These are phyloP conservation scores for Torulaspora globosa DNA, from an alignment of 1,139 yeast species.

Conservation along the genomic window DNA sequence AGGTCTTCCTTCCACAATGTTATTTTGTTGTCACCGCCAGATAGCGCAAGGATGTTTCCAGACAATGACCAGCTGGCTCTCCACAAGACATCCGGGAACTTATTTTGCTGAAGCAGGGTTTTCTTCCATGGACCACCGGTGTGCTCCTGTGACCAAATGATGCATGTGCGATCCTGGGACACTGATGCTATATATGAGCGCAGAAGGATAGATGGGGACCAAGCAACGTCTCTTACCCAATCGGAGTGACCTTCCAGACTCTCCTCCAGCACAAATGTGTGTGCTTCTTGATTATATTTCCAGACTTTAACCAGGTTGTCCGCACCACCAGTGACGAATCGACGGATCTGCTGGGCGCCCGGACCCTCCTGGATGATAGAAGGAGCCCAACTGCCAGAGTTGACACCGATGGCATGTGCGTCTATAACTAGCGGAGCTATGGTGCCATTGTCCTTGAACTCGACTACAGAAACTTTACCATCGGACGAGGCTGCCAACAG, in stretches of 20 bases:
- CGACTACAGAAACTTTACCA: slow-evolving; percentile 86
- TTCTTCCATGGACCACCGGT: slow-evolving; percentile 74
- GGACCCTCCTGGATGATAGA: slow-evolving; percentile 35
- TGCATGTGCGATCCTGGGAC: slow-evolving; percentile 91
- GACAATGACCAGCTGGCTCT: slow-evolving; percentile 96
- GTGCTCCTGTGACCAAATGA: slow-evolving; percentile 85
- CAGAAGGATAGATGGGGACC: slow-evolving; percentile 89
- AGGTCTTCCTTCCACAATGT: slow-evolving; percentile 95
- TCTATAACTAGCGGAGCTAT: slow-evolving; percentile 49
- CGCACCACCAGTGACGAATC: slow-evolving; percentile 92
- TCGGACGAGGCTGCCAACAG: slow-evolving; percentile 89
- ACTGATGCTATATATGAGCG: slow-evolving; percentile 96
- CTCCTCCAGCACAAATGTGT: slow-evolving; percentile 68
- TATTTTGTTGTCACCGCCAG: slow-evolving; percentile 94
- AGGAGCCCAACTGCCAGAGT: slow-evolving; percentile 97
- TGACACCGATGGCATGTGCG: slow-evolving; percentile 92
- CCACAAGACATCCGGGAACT: slow-evolving; percentile 97
- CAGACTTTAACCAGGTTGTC: slow-evolving; percentile 92
- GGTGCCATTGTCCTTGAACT: slow-evolving; percentile 86
- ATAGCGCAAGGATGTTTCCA: slow-evolving; percentile 91
- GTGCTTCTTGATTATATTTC: slow-evolving; percentile 58
- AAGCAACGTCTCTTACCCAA: slow-evolving; percentile 98
- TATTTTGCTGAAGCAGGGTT: slow-evolving; percentile 66
- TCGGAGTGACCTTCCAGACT: slow-evolving; percentile 86
- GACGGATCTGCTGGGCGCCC: slow-evolving; percentile 44